Evolutionary conservation across 176 grass and related monocot genomes (phyloP).

Genomic region (Raddia distichophylla): DNA sequence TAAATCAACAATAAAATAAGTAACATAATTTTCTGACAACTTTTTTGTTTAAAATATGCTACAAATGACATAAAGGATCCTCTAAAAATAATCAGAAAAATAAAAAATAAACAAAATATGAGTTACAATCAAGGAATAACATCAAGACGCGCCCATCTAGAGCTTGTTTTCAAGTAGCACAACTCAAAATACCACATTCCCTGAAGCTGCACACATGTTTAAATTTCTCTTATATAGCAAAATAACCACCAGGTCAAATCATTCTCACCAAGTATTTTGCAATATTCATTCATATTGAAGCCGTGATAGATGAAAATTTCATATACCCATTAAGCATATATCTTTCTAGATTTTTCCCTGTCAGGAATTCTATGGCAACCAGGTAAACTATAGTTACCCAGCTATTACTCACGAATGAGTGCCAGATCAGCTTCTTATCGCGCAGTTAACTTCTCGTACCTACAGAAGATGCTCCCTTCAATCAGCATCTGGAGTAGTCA

Average conservation of each 20-base stretch:
- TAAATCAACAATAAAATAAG: neutral
- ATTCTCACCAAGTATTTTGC: constrained; percentile 30
- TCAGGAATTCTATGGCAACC: constrained; percentile 18
- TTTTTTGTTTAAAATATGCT: neutral
- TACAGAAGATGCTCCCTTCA: constrained; percentile 28
- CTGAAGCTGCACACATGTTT: constrained; percentile 18
- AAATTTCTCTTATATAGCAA: neutral
- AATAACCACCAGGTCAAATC: constrained; percentile 23
- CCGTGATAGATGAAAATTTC: neutral
- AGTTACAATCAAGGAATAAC: constrained; percentile 5
- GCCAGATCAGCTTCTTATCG: constrained; percentile 30
- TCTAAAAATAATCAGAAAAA: neutral
- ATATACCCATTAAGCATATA: constrained; percentile 37
- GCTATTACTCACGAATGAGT: constrained; percentile 38
- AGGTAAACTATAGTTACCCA: constrained; percentile 39
- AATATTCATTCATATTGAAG: constrained; percentile 20
- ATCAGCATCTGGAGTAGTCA: constrained; percentile 41
- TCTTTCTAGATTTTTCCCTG: constrained; percentile 26
- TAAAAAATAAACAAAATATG: neutral
- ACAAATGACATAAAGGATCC: constrained; percentile 1
- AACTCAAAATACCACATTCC: neutral
- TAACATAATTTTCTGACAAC: neutral
- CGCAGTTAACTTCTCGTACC: constrained; percentile 43
- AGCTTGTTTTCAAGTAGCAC: neutral
- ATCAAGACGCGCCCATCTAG: neutral